phyloP scores from a whole-genome alignment of 108 stramenopile species.

The Pseudonitzschia delicatissima region DNA sequence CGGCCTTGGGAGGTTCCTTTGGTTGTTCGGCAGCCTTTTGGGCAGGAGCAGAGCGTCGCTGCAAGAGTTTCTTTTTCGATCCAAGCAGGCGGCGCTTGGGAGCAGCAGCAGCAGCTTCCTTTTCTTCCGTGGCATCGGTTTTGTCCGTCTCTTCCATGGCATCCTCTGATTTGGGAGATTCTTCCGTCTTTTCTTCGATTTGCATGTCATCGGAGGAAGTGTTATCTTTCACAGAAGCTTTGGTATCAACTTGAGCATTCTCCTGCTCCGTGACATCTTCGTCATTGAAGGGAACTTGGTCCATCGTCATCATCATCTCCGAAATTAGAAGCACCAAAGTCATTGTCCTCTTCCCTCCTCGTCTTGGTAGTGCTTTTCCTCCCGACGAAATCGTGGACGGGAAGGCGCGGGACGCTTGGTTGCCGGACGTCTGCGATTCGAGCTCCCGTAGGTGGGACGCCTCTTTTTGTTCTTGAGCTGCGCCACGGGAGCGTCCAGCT shows the following conservation, averaged over 20 bases:
- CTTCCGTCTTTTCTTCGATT: too few relatives aligned
- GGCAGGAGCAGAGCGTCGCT: constrained; percentile 39
- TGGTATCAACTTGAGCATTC: neutral
- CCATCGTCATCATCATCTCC: constrained; percentile 14
- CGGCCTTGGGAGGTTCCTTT: neutral
- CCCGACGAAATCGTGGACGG: neutral
- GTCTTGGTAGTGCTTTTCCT: constrained; percentile 1
- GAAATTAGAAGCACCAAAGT: constrained; percentile 12
- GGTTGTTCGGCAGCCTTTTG: constrained; percentile 34
- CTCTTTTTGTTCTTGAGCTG: too few relatives aligned
- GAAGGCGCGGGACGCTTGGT: too few relatives aligned
- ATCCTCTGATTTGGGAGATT: too few relatives aligned
- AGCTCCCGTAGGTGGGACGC: too few relatives aligned
- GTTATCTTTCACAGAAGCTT: constrained; percentile 6
- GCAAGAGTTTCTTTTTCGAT: constrained; percentile 12
- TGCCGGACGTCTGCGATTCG: too few relatives aligned
- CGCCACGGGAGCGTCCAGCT: constrained; percentile 39
- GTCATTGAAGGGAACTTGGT: too few relatives aligned
- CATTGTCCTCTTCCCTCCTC: constrained; percentile 38
- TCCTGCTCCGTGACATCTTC: constrained; percentile 1
- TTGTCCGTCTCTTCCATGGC: too few relatives aligned
- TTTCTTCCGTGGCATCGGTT: constrained; percentile 7
- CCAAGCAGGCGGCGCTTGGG: constrained; percentile 19
- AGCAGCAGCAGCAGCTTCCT: constrained; percentile 4
- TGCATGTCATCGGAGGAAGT: too few relatives aligned